Evolutionary conservation across 208 protist genomes (phyloP).

Genomic region (Leptomonas pyrrhocoris): DNA sequence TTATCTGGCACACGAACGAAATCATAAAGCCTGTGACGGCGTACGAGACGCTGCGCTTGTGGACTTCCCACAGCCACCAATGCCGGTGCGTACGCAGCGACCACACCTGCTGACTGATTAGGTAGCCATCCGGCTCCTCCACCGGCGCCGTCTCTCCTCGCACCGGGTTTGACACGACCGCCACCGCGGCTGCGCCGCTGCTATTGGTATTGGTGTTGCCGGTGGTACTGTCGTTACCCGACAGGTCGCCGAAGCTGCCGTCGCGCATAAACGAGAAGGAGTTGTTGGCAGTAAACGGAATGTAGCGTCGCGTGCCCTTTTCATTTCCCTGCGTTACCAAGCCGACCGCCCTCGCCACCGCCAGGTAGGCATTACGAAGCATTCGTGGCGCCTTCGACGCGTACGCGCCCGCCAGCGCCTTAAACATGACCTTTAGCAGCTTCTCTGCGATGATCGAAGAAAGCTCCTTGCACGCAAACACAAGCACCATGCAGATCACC

Average conservation of each 20-base stretch:
- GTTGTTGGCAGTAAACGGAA: slow-evolving; percentile 38
- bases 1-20: slow-evolving; percentile 44
- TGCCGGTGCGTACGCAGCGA: slow-evolving; percentile 65
- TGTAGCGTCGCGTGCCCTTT: slow-evolving; percentile 22
- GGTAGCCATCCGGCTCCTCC: slow-evolving; percentile 43
- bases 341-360: slow-evolving; percentile 34
- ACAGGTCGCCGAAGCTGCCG: background rate
- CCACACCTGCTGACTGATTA: slow-evolving; percentile 49
- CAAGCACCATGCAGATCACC: slow-evolving; percentile 41
- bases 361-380: slow-evolving; percentile 31
- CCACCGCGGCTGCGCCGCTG: background rate
- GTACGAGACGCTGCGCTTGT: slow-evolving; percentile 57
- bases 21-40: slow-evolving; percentile 47
- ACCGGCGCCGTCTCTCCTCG: slow-evolving; percentile 16
- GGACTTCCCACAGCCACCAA: slow-evolving; percentile 80
- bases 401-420: slow-evolving; percentile 41
- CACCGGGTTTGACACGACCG: background rate
- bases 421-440: slow-evolving; percentile 50
- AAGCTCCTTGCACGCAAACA: slow-evolving; percentile 54
- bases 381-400: slow-evolving; percentile 22
- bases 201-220: background rate
- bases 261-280: slow-evolving; percentile 30
- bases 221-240: background rate
- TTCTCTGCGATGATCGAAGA: slow-evolving; percentile 28
- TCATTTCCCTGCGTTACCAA: slow-evolving; percentile 40